Conservation (phyloP, 140 eudicot species). For the Bidens hawaiensis region DNA sequence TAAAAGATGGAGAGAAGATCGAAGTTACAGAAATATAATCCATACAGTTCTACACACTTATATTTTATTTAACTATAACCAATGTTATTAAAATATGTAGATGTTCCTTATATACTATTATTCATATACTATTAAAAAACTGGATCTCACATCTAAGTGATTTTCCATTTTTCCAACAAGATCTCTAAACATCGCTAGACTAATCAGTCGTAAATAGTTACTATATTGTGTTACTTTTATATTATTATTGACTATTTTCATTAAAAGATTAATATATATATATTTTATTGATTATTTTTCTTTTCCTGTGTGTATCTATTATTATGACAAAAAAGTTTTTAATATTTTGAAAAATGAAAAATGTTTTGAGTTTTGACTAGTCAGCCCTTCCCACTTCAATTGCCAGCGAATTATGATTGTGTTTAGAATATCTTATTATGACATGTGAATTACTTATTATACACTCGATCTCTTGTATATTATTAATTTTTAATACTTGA, state of each 20-base stretch:
- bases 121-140: not conserved
- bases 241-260: not conserved
- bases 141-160: not conserved
- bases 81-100: not conserved
- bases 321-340: not conserved
- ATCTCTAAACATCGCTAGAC: not conserved
- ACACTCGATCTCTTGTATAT: not conserved
- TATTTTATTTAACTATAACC: not conserved
- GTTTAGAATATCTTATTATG: constrained; percentile 4
- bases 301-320: not conserved
- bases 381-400: constrained; percentile 7
- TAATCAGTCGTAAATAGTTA: not conserved
- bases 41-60: not conserved
- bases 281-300: not conserved
- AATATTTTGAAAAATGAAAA: not conserved
- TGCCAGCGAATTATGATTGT: constrained; percentile 15
- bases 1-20: no score
- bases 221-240: not conserved
- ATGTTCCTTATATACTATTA: not conserved
- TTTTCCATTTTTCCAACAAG: not conserved
- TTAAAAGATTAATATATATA: not conserved
- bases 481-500: no score
- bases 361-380: not conserved
- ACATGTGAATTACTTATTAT: constrained; percentile 6
- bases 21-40: no score